Conservation (phyloP, 2,329 filamentous ascomycete species). For the Sporothrix sp. region DNA sequence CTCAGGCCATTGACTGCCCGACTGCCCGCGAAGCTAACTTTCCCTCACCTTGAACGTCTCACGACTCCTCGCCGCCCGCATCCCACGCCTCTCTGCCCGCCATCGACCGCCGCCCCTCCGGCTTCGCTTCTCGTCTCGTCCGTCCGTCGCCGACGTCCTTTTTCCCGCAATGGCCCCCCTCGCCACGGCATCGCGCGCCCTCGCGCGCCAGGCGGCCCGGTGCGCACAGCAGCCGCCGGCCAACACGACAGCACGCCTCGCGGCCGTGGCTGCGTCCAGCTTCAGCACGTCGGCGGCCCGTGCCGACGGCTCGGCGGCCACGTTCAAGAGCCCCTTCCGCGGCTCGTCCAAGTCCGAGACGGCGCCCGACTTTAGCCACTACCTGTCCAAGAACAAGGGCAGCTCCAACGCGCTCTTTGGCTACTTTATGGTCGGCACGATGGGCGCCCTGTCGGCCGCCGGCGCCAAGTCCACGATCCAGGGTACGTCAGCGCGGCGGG, state of each 20-base stretch:
- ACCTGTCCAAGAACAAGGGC: slow-evolving; percentile 60
- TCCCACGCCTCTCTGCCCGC: not conserved
- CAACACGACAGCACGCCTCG: slow-evolving; percentile 33
- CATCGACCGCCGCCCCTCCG: slow-evolving; percentile 13
- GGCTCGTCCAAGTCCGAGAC: slow-evolving; percentile 50
- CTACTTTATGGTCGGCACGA: slow-evolving; percentile 97
- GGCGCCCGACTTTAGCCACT: slow-evolving; percentile 85
- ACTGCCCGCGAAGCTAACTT: not conserved
- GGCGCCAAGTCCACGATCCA: slow-evolving; percentile 97
- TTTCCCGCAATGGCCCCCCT: slow-evolving; percentile 53
- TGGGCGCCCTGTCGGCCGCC: slow-evolving; percentile 84
- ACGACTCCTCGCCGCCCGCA: not conserved
- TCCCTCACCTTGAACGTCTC: not conserved
- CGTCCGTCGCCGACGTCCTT: not conserved
- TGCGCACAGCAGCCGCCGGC: slow-evolving; percentile 24
- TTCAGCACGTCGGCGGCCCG: slow-evolving; percentile 42
- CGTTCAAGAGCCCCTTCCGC: slow-evolving; percentile 55
- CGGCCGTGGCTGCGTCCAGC: slow-evolving; percentile 32
- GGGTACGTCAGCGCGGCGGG: too few relatives aligned
- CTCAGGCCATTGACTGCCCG: slow-evolving; percentile 27
- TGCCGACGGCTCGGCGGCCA: slow-evolving; percentile 32
- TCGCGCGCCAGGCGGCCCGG: slow-evolving; percentile 45
- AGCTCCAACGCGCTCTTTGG: slow-evolving; percentile 76
- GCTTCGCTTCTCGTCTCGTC: slow-evolving; percentile 17
- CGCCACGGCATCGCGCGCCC: slow-evolving; percentile 55